Evolutionary conservation across 306 rosid genomes (phyloP).

Genomic region (Potentilla sterilis): DNA sequence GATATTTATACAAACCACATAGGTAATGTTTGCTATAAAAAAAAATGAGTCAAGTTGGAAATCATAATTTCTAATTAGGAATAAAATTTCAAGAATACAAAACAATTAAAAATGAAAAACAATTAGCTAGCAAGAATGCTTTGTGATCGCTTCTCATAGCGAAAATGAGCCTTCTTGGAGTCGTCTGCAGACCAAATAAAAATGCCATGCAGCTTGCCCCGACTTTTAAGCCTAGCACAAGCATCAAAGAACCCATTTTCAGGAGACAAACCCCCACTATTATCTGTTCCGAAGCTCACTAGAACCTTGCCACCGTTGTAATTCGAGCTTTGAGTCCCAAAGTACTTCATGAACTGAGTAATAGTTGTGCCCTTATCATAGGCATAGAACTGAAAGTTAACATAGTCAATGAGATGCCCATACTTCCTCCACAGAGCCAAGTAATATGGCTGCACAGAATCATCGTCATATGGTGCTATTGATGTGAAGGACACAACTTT

Average conservation of each 20-base stretch:
- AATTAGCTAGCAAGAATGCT: slow-evolving; percentile 10
- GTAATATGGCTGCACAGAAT: slow-evolving; percentile 23
- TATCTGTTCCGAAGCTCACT: slow-evolving; percentile 30
- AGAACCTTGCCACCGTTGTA: slow-evolving; percentile 25
- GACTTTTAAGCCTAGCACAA: slow-evolving; percentile 17
- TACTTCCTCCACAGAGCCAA: slow-evolving; percentile 32
- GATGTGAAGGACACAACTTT: slow-evolving; percentile 28
- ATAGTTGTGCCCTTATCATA: slow-evolving; percentile 18
- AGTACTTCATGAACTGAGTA: slow-evolving; percentile 10
- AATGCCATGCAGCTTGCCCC: slow-evolving; percentile 25
- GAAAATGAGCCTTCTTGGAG: slow-evolving; percentile 14
- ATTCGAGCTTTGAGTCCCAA: slow-evolving; percentile 22
- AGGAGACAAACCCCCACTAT: slow-evolving; percentile 26
- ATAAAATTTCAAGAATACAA: not conserved
- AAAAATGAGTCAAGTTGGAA: too few relatives aligned
- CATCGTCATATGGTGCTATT: slow-evolving; percentile 31
- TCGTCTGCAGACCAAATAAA: slow-evolving; percentile 31
- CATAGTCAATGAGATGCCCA: slow-evolving; percentile 22
- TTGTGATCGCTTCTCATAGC: slow-evolving; percentile 29
- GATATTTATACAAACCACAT: too few relatives aligned
- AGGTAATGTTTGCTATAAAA: too few relatives aligned
- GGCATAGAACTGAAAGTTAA: slow-evolving; percentile 35
- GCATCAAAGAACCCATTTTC: slow-evolving; percentile 30
- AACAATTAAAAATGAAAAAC: not conserved
- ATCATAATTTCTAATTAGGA: not conserved